Evolutionary conservation across 305 asterid species (phyloP).

Genomic region (Plantago coronopus): DNA sequence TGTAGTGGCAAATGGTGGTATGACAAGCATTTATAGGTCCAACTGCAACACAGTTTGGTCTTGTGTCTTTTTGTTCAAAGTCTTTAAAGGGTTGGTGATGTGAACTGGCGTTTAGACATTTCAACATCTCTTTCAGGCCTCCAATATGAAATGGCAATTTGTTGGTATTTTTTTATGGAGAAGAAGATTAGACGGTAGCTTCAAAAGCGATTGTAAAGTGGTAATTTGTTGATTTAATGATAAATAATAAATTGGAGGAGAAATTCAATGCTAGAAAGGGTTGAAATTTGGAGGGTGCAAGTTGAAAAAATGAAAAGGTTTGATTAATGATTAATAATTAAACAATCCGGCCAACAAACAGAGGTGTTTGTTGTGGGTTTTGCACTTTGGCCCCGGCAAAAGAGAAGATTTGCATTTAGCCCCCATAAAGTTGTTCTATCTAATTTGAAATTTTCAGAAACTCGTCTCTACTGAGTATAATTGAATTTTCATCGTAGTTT

Average conservation of each 20-base stretch:
- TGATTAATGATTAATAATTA: background rate
- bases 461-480: too few species aligned
- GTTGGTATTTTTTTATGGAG: background rate
- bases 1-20: slow-evolving; percentile 18
- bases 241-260: background rate
- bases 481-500: too few species aligned
- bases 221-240: too few species aligned
- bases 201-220: background rate
- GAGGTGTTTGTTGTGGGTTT: too few species aligned
- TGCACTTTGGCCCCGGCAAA: too few species aligned
- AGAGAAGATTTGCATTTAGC: too few species aligned
- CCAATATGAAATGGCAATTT: background rate
- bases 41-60: slow-evolving; percentile 12
- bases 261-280: background rate
- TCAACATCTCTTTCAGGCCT: slow-evolving; percentile 6
- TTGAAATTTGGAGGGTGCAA: slow-evolving; percentile 1
- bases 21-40: slow-evolving; percentile 31
- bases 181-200: background rate
- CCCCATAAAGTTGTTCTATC: too few species aligned
- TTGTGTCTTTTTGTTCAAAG: slow-evolving; percentile 20
- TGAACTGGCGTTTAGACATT: slow-evolving; percentile 41
- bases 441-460: too few species aligned
- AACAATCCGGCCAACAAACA: too few species aligned
- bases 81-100: slow-evolving; percentile 34
- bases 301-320: background rate